Base-by-base conservation (phyloP, 2,329 filamentous ascomycete genomes). In the Pestalotiopsis sp. region DNA sequence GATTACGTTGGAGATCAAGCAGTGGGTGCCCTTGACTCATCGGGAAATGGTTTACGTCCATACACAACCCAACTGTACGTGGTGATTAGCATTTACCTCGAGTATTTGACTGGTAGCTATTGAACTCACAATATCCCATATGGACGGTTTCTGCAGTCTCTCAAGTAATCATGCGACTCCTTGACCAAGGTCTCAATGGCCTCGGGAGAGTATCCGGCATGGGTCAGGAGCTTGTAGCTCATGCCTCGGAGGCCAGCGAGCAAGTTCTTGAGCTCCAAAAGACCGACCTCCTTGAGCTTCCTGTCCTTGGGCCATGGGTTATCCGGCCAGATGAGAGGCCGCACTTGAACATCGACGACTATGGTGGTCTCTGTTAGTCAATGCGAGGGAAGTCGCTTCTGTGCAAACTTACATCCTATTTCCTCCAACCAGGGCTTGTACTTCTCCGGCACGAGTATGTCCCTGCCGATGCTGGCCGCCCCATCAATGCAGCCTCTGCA, bases 401-500 rank as follows among this genome's bases (percentile, higher is more conserved):
- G 13, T 11, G n/a, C 20, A 45, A 36, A 41, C 60, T n/a, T 17
- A 45, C 60, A 45, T 12, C 60, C 60, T 20, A 20, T 41, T 20
- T 45, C 60, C 20, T 63, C 60, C 60, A 63, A 20, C 60, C 60
- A 63, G 11, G 14, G 20, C 60, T 63, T 63, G 27, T 63, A 63
- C 25, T 45, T 63, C n/a, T 41, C 13, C 14, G 57, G 57, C 57
- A 59, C 57, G 4, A 36, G 27, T 17, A 59, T 59, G 25, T 31
- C 57, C 7, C 57, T 13, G 4, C 25, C 57, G 1, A 13, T 23
- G 31, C 5, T 14, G n/a, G 57, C 25, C 5, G 25, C 57, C 23
- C 57, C 57, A 14, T 59, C 23, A 6, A 59, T 36, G 57, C 57
- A 59, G 23, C 57, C 57, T 9, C 14, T 36, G 57, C 20, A 59